A percentile compares a stretch with the other conserved stretches of the same genome.
These are phyloP conservation scores for Colletotrichum tabaci DNA, from an alignment of 2,329 filamentous ascomycete genomes.

Conservation along the genomic window DNA sequence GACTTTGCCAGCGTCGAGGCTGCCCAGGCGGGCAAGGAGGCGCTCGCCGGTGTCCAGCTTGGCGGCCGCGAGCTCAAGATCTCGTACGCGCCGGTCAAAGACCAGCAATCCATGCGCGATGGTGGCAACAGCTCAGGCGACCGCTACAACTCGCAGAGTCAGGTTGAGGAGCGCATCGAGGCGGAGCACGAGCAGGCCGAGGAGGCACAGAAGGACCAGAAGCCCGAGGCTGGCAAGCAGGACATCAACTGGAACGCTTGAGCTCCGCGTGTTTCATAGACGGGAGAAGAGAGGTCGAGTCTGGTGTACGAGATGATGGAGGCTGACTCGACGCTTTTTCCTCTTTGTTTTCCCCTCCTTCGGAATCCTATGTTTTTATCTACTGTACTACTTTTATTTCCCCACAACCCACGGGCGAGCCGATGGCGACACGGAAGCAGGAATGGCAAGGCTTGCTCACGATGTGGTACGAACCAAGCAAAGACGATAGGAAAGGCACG, in stretches of 20 bases:
- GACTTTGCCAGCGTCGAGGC: constrained; percentile 81
- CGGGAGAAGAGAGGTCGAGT: background rate
- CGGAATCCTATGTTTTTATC: background rate
- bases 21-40: constrained; percentile 72
- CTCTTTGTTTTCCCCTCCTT: background rate
- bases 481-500: background rate
- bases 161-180: constrained; percentile 16
- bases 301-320: background rate
- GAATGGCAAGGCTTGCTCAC: background rate
- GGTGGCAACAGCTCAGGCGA: background rate
- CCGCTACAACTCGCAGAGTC: background rate
- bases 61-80: constrained; percentile 77
- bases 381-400: background rate
- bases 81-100: constrained; percentile 67
- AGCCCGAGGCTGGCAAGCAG: constrained; percentile 40
- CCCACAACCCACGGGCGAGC: background rate
- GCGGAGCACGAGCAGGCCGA: constrained; percentile 26
- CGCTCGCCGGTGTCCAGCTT: constrained; percentile 70
- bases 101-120: background rate
- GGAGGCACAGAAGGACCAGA: constrained; percentile 32
- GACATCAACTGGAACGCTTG: constrained; percentile 38
- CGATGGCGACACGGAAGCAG: constrained; percentile 2
- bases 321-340: background rate
- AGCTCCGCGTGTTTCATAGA: background rate
- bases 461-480: background rate